A percentile compares a stretch with the other conserved stretches of the same genome.
These are phyloP conservation scores for Berberis thunbergii DNA, from an alignment of 164 flowering plant species.

Conservation along the genomic window DNA sequence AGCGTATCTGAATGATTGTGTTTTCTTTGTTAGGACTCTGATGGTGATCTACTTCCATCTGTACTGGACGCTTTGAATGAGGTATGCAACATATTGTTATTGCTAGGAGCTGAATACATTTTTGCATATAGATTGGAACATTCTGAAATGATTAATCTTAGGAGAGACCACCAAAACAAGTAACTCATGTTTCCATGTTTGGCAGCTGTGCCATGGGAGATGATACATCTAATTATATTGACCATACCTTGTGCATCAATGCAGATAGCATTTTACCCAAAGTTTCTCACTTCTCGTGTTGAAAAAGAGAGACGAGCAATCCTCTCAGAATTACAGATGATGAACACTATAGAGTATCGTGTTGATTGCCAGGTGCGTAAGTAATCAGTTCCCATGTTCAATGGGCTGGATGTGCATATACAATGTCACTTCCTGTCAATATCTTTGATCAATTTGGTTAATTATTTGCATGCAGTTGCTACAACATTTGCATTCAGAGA, in stretches of 20 bases:
- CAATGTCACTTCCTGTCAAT: neutral
- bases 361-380: constrained; percentile 81
- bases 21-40: constrained; percentile 57
- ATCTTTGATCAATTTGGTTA: constrained; percentile 5
- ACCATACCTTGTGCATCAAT: constrained; percentile 5
- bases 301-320: constrained; percentile 98
- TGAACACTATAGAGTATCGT: constrained; percentile 99
- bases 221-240: neutral
- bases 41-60: constrained; percentile 78
- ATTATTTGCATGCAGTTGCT: constrained; percentile 45
- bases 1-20: too few relatives aligned
- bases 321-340: constrained; percentile 98
- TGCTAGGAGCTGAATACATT: neutral
- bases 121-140: neutral
- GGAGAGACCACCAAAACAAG: too few relatives aligned
- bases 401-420: neutral
- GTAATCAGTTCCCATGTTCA: too few relatives aligned
- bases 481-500: constrained; percentile 95
- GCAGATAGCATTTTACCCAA: constrained; percentile 95
- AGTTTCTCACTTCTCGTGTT: constrained; percentile 85
- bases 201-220: neutral
- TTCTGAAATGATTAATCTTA: neutral
- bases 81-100: constrained; percentile 35
- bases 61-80: constrained; percentile 97
- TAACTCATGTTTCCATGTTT: neutral